Evolutionary conservation across 108 stramenopile genomes (phyloP).

Genomic region (Mayamaea pseudoterrestris): DNA sequence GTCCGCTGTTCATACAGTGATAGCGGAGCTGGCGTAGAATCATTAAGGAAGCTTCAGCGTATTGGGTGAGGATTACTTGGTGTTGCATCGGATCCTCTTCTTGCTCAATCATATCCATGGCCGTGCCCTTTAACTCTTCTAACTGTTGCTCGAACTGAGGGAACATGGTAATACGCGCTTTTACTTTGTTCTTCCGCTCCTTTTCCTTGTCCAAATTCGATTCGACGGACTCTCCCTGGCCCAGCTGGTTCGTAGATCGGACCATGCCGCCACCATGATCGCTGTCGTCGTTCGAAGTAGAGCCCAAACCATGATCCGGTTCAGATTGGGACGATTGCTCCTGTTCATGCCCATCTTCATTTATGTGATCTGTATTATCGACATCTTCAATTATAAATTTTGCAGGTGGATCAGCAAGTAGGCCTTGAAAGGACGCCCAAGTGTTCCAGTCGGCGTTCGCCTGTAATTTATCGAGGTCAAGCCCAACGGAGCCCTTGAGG

Average conservation of each 20-base stretch:
- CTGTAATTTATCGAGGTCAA: constrained; percentile 36
- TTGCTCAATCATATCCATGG: constrained; percentile 72
- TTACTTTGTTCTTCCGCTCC: constrained; percentile 18
- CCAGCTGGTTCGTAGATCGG: too few relatives aligned
- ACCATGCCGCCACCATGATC: too few relatives aligned
- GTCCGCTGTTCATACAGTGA: constrained; percentile 84
- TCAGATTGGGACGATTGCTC: neutral
- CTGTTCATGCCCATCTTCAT: constrained; percentile 15
- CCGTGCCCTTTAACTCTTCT: constrained; percentile 64
- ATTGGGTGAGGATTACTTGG: constrained; percentile 72
- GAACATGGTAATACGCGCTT: constrained; percentile 76
- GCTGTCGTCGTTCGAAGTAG: neutral
- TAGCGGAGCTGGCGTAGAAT: constrained; percentile 81
- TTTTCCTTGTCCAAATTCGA: constrained; percentile 5
- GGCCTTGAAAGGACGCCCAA: neutral
- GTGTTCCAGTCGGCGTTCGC: neutral
- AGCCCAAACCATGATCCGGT: neutral
- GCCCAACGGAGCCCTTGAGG: constrained; percentile 41
- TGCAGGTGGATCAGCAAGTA: neutral
- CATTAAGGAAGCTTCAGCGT: constrained; percentile 80
- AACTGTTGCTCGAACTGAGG: constrained; percentile 62
- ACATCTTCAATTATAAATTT: too few relatives aligned
- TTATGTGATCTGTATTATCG: constrained; percentile 6
- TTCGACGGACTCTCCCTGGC: constrained; percentile 2
- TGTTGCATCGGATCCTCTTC: constrained; percentile 70